phyloP scores from a whole-genome alignment of 2,329 filamentous ascomycete species.

The Leptographium flavum region DNA sequence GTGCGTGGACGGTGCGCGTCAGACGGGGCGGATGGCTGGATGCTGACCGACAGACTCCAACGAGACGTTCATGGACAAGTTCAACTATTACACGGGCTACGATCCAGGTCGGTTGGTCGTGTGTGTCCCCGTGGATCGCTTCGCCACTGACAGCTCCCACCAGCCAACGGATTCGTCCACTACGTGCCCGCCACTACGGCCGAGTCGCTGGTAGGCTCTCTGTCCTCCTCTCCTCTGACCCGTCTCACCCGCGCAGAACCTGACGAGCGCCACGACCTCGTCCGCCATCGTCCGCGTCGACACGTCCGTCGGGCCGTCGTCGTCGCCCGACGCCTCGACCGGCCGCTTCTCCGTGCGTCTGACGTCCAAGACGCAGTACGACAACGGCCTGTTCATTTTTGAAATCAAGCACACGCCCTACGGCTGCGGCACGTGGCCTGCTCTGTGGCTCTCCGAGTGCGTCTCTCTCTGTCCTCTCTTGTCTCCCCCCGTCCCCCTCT shows the following conservation, averaged over 20 bases:
- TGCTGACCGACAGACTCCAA: slow-evolving; percentile 26
- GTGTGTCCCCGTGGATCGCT: background rate
- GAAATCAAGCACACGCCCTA: slow-evolving; percentile 49
- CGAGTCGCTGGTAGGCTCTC: slow-evolving; percentile 25
- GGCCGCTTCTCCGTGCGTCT: slow-evolving; percentile 51
- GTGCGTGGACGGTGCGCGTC: slow-evolving; percentile 17
- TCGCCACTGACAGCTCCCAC: background rate
- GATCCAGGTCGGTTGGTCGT: slow-evolving; percentile 32
- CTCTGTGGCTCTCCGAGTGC: slow-evolving; percentile 49
- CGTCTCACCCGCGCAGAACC: slow-evolving; percentile 29
- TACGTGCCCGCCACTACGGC: slow-evolving; percentile 33
- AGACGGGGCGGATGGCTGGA: background rate
- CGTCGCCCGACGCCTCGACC: slow-evolving; percentile 34
- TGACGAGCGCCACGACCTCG: slow-evolving; percentile 41
- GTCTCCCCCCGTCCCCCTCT: background rate
- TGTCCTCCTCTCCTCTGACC: too few relatives aligned
- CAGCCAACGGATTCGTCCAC: slow-evolving; percentile 34
- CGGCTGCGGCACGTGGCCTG: slow-evolving; percentile 51
- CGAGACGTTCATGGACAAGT: slow-evolving; percentile 37
- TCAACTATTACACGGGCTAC: slow-evolving; percentile 35
- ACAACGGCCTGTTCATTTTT: slow-evolving; percentile 53
- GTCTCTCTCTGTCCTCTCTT: background rate
- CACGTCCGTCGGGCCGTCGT: slow-evolving; percentile 35
- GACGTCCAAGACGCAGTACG: slow-evolving; percentile 44
- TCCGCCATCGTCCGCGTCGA: slow-evolving; percentile 47